Evolutionary conservation across 1,139 yeast species (phyloP).

Genomic region (Sugiyamaella paludigena): DNA sequence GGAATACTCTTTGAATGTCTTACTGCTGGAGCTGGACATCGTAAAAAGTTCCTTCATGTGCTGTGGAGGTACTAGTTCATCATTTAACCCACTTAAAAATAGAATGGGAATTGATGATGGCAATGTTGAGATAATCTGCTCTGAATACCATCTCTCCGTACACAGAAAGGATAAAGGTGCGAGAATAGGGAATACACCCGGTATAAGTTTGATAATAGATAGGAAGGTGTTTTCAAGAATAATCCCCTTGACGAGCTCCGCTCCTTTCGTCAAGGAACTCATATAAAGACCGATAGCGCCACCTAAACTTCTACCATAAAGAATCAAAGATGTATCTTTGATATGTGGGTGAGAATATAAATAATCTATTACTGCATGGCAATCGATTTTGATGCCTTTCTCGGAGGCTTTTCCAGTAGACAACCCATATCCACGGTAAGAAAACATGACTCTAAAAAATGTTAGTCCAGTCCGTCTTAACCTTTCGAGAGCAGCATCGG

Average conservation of each 20-base stretch:
- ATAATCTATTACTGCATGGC: slow-evolving; percentile 66
- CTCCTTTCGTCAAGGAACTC: slow-evolving; percentile 49
- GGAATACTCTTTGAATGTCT: slow-evolving; percentile 49
- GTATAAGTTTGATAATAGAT: slow-evolving; percentile 74
- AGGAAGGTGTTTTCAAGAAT: slow-evolving; percentile 86
- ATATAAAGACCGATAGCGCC: slow-evolving; percentile 92
- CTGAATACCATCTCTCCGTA: slow-evolving; percentile 84
- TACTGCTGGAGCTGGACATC: slow-evolving; percentile 27
- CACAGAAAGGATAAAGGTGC: slow-evolving; percentile 59
- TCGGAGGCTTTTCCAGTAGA: slow-evolving; percentile 81
- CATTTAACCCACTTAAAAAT: slow-evolving; percentile 69
- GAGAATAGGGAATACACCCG: slow-evolving; percentile 73
- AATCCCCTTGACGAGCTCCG: slow-evolving; percentile 56
- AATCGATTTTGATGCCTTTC: slow-evolving; percentile 77
- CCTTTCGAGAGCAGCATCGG: background rate
- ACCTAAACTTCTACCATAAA: slow-evolving; percentile 90
- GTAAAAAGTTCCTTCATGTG: slow-evolving; percentile 70
- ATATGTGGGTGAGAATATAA: slow-evolving; percentile 53
- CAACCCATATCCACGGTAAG: slow-evolving; percentile 89
- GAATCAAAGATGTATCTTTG: slow-evolving; percentile 53
- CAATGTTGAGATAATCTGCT: slow-evolving; percentile 52
- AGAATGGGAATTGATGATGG: slow-evolving; percentile 61
- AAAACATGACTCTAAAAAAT: slow-evolving; percentile 54
- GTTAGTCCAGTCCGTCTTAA: background rate
- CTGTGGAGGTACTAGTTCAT: slow-evolving; percentile 87